Evolutionary conservation across 768 basidiomycete species (phyloP).

Genomic region (Clitopilus passeckerianus): DNA sequence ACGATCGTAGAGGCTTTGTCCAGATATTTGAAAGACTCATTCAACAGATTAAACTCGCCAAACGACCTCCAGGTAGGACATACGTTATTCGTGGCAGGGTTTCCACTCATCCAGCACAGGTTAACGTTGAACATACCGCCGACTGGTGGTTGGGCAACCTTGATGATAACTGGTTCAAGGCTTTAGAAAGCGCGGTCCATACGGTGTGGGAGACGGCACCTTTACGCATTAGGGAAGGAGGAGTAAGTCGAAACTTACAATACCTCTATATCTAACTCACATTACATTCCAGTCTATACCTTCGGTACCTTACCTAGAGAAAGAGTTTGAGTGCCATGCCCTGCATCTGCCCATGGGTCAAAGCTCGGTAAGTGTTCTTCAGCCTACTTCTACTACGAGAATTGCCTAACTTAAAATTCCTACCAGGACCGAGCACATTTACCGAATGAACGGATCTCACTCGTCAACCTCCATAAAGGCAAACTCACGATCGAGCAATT

Average conservation of each 20-base stretch:
- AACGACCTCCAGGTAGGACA: slow-evolving; percentile 62
- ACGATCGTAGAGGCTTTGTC: slow-evolving; percentile 59
- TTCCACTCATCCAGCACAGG: slow-evolving; percentile 29
- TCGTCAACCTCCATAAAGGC: slow-evolving; percentile 75
- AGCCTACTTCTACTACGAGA: not conserved
- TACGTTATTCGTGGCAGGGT: not conserved
- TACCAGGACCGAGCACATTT: slow-evolving; percentile 85
- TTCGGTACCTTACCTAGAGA: slow-evolving; percentile 90
- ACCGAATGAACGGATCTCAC: slow-evolving; percentile 87
- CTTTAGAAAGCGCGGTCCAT: slow-evolving; percentile 75
- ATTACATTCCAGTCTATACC: slow-evolving; percentile 71
- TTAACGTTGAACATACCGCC: slow-evolving; percentile 76
- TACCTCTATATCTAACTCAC: slow-evolving; percentile 3
- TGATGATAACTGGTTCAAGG: slow-evolving; percentile 80
- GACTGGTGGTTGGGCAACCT: slow-evolving; percentile 97
- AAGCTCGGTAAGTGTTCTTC: slow-evolving; percentile 55
- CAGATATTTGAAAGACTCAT: slow-evolving; percentile 52
- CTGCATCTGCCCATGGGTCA: slow-evolving; percentile 95
- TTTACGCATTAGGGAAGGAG: slow-evolving; percentile 88
- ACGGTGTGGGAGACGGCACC: slow-evolving; percentile 89
- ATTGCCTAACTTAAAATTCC: no score
- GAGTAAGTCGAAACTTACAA: slow-evolving; percentile 44
- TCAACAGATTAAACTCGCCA: slow-evolving; percentile 55
- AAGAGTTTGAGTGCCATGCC: slow-evolving; percentile 83
- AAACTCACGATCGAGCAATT: slow-evolving; percentile 77